These are phyloP conservation scores for Elongisporangium prolatum DNA, from an alignment of 352 stramenopile genomes.

Conservation along the genomic window DNA sequence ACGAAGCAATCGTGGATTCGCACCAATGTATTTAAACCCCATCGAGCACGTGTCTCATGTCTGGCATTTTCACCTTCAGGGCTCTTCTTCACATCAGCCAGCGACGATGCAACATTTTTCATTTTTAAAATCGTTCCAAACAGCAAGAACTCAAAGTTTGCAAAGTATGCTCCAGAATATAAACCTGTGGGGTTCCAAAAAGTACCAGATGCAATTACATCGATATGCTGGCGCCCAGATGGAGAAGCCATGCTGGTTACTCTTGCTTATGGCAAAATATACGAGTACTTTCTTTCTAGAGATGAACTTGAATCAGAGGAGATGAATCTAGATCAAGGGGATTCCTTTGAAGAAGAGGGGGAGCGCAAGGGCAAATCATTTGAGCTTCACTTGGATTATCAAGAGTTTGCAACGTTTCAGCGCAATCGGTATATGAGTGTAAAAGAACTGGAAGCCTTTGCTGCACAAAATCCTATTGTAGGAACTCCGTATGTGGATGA, in stretches of 20 bases:
- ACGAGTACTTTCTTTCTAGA: constrained; percentile 60
- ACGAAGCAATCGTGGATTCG: constrained; percentile 43
- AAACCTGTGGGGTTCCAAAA: constrained; percentile 74
- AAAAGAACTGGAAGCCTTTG: constrained; percentile 43
- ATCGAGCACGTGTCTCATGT: constrained; percentile 65
- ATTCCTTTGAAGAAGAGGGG: constrained; percentile 6
- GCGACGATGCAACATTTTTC: constrained; percentile 82
- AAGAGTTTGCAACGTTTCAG: constrained; percentile 36
- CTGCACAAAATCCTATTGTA: constrained; percentile 30
- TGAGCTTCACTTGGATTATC: constrained; percentile 38
- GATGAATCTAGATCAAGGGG: constrained; percentile 2
- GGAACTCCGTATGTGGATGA: constrained; percentile 37
- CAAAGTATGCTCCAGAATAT: constrained; percentile 56
- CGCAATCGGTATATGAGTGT: constrained; percentile 40
- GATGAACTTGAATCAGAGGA: constrained; percentile 15
- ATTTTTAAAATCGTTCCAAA: constrained; percentile 71
- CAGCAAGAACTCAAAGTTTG: constrained; percentile 44
- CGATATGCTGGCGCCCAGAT: constrained; percentile 69
- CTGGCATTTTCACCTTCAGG: constrained; percentile 71
- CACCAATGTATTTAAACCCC: constrained; percentile 86
- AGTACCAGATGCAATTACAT: constrained; percentile 20
- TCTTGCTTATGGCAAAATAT: constrained; percentile 40
- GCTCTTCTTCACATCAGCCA: constrained; percentile 67
- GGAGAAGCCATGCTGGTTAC: constrained; percentile 65
- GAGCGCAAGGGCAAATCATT: constrained; percentile 41